Conservation (phyloP, 257 asterid genomes). For the Solanum corneliomulleri region DNA sequence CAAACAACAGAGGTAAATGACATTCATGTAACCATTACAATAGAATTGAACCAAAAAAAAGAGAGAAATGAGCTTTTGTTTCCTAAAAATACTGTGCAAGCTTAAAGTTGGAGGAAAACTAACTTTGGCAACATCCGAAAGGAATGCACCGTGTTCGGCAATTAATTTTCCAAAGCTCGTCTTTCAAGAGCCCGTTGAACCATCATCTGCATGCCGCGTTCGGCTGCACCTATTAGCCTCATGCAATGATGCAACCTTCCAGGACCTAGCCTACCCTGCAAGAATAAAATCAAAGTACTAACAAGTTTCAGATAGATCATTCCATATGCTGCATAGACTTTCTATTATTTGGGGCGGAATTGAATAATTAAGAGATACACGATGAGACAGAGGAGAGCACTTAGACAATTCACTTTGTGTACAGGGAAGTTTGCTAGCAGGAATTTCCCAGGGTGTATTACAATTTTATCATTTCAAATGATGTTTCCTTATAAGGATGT, state of each 20-base stretch:
- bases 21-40: not conserved
- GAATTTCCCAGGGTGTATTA: not conserved
- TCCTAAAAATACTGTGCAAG: not conserved
- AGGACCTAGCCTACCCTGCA: conserved; percentile 93
- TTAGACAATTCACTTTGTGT: not conserved
- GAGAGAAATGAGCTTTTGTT: not conserved
- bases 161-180: conserved; percentile 69
- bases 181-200: conserved; percentile 71
- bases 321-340: not conserved
- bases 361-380: not conserved
- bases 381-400: not conserved
- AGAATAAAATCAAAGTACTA: not conserved
- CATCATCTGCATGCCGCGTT: conserved; percentile 90
- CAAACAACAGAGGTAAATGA: not conserved
- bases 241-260: conserved; percentile 98
- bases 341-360: not conserved
- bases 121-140: conserved; percentile 57
- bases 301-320: not conserved
- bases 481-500: not conserved
- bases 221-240: conserved; percentile 95
- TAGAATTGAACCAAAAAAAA: not conserved
- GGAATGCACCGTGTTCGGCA: conserved; percentile 88
- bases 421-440: not conserved
- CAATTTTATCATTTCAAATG: not conserved
- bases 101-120: not conserved